Evolutionary conservation across 345 rosid genomes (phyloP).

Genomic region (Euphorbia tirucalli): DNA sequence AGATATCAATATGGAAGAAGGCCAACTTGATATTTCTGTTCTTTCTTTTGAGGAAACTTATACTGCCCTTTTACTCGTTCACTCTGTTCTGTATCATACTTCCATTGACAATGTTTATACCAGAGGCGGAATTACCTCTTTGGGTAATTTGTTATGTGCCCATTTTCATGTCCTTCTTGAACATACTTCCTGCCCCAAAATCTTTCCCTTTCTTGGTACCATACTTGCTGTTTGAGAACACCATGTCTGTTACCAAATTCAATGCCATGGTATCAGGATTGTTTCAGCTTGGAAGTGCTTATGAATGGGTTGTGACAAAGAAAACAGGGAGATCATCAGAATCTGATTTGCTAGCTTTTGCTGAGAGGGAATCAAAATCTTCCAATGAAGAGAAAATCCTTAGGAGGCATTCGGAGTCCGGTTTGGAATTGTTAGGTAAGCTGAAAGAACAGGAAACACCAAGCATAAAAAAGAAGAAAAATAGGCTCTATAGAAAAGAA

Average conservation of each 20-base stretch:
- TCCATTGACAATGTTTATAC: slow-evolving; percentile 88
- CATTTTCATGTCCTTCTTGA: slow-evolving; percentile 70
- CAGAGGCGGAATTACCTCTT: slow-evolving; percentile 79
- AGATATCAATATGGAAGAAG: slow-evolving; percentile 74
- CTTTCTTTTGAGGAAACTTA: slow-evolving; percentile 82
- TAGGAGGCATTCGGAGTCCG: slow-evolving; percentile 70
- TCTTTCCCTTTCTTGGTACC: slow-evolving; percentile 89
- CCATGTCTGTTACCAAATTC: slow-evolving; percentile 92
- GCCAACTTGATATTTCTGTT: slow-evolving; percentile 75
- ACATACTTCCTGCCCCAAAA: slow-evolving; percentile 78
- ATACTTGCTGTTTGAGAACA: slow-evolving; percentile 84
- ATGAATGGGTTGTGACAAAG: slow-evolving; percentile 89
- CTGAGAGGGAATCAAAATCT: slow-evolving; percentile 61
- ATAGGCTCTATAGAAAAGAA: slow-evolving; percentile 71
- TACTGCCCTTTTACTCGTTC: slow-evolving; percentile 91
- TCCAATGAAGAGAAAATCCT: slow-evolving; percentile 50
- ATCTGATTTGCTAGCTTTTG: slow-evolving; percentile 68
- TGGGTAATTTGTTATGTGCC: slow-evolving; percentile 91
- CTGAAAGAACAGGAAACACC: slow-evolving; percentile 46
- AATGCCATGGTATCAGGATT: slow-evolving; percentile 91
- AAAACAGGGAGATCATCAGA: slow-evolving; percentile 87
- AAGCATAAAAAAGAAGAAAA: slow-evolving; percentile 38
- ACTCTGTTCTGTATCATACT: slow-evolving; percentile 86
- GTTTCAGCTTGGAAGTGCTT: slow-evolving; percentile 86
- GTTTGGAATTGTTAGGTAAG: slow-evolving; percentile 59